Evolutionary conservation across 169 alveolate species (phyloP).

Genomic region (Amoebophrya sp.): DNA sequence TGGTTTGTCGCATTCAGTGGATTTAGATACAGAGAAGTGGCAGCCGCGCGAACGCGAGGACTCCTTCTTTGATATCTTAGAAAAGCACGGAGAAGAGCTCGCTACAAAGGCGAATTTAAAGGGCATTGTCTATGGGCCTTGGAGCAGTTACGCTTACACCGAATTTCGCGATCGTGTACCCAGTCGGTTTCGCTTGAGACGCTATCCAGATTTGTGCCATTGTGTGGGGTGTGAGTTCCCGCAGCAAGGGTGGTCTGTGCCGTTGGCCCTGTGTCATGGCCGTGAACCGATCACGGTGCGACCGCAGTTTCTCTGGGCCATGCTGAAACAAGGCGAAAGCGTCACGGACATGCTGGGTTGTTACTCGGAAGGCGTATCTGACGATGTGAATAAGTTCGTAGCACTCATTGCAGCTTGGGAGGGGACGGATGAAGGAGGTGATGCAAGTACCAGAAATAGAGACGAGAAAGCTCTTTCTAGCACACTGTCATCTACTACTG

Average conservation of each 20-base stretch:
- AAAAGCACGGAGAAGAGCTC: too few relatives aligned
- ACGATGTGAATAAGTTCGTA: not conserved
- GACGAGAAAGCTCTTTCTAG: too few relatives aligned
- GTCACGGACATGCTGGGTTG: not conserved
- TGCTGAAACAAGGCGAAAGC: not conserved
- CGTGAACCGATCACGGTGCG: not conserved
- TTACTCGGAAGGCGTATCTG: not conserved
- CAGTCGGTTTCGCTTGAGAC: not conserved
- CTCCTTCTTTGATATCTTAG: too few relatives aligned
- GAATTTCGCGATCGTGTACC: not conserved
- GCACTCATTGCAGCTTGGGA: not conserved
- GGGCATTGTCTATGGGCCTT: not conserved
- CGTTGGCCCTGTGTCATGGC: not conserved
- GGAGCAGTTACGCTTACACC: not conserved
- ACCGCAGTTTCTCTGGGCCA: constrained; percentile 16
- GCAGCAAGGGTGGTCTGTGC: not conserved
- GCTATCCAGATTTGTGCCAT: not conserved
- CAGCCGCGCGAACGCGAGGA: not conserved
- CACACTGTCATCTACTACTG: too few relatives aligned
- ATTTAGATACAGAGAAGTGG: not conserved
- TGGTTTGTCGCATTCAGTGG: not conserved
- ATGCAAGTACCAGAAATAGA: not conserved
- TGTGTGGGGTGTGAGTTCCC: constrained; percentile 19
- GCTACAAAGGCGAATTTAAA: too few relatives aligned
- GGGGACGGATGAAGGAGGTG: not conserved